These are phyloP conservation scores for Coemansia sp. DNA, from an alignment of 192 early-diverging fungal species.

Conservation along the genomic window DNA sequence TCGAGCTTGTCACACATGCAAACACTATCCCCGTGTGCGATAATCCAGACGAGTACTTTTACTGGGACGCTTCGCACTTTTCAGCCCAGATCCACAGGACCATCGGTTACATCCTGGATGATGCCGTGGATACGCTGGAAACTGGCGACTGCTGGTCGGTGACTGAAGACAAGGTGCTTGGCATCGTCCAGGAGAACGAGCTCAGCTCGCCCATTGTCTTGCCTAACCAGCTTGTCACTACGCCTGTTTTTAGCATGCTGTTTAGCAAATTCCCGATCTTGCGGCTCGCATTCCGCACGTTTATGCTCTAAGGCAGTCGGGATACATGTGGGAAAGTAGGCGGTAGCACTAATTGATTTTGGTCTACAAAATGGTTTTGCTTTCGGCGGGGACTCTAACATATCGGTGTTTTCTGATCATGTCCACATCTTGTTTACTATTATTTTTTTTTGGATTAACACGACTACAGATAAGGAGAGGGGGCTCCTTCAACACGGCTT, in stretches of 20 bases:
- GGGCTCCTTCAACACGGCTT: no score
- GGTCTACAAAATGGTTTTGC: no score
- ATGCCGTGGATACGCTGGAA: constrained; percentile 34
- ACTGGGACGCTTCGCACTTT: constrained; percentile 54
- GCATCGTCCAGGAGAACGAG: constrained; percentile 41
- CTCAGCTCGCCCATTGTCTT: constrained; percentile 42
- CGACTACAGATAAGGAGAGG: no score
- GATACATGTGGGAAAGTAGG: no score
- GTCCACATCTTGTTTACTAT: no score
- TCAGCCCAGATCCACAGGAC: constrained; percentile 45
- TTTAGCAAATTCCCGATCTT: constrained; percentile 45
- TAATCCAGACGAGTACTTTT: constrained; percentile 50
- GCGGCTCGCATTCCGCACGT: constrained; percentile 46
- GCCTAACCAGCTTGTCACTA: constrained; percentile 44
- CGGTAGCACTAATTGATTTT: no score
- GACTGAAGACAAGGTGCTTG: constrained; percentile 26
- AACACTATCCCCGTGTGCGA: constrained; percentile 53
- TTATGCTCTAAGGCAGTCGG: constrained; percentile 40
- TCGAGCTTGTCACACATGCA: constrained; percentile 52
- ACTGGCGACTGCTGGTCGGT: constrained; percentile 38
- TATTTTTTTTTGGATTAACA: no score
- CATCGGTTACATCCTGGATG: constrained; percentile 49
- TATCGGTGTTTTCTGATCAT: no score
- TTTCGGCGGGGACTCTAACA: no score
- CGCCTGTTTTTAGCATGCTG: constrained; percentile 40